Percentiles rank a stretch among this genome's conserved stretches.
Evolutionary conservation across 2,329 filamentous ascomycete species (phyloP).

Genomic region (Chaetomiaceae sp.): DNA sequence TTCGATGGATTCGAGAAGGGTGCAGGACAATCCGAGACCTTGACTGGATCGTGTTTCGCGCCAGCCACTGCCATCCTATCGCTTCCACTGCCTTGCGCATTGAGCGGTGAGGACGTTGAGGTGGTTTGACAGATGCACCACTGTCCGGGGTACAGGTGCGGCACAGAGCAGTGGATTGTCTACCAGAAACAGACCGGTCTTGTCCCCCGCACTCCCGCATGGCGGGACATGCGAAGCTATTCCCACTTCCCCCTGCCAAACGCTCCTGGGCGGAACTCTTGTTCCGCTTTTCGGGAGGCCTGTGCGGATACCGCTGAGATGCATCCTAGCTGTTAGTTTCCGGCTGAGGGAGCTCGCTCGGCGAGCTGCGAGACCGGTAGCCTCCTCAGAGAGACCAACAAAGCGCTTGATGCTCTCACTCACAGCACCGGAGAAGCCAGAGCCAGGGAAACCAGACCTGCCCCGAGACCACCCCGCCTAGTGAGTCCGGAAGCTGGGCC

Average conservation of each 20-base stretch:
- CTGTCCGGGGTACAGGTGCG: constrained; percentile 7
- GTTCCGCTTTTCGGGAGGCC: not conserved
- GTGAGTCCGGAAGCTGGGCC: constrained; percentile 22
- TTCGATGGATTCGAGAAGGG: constrained; percentile 9
- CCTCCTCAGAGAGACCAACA: no score
- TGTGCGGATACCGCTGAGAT: not conserved
- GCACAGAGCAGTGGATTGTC: not conserved
- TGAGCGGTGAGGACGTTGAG: constrained; percentile 24
- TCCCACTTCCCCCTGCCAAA: constrained; percentile 19
- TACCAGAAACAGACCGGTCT: not conserved
- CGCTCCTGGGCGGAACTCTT: not conserved
- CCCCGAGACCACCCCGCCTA: not conserved
- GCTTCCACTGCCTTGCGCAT: constrained; percentile 3
- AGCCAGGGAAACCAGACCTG: not conserved
- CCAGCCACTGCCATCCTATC: not conserved
- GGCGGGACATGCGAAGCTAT: constrained; percentile 21
- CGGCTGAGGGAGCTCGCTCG: no score
- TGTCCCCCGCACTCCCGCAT: not conserved
- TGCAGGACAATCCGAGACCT: constrained; percentile 2
- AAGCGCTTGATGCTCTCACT: no score
- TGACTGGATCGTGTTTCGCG: constrained; percentile 8
- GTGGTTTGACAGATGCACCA: constrained; percentile 1
- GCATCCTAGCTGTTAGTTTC: no score
- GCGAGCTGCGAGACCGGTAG: no score
- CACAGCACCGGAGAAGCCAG: no score